These are phyloP conservation scores for Cunninghamia lanceolata DNA, from an alignment of 75 land plant genomes.

Conservation along the genomic window DNA sequence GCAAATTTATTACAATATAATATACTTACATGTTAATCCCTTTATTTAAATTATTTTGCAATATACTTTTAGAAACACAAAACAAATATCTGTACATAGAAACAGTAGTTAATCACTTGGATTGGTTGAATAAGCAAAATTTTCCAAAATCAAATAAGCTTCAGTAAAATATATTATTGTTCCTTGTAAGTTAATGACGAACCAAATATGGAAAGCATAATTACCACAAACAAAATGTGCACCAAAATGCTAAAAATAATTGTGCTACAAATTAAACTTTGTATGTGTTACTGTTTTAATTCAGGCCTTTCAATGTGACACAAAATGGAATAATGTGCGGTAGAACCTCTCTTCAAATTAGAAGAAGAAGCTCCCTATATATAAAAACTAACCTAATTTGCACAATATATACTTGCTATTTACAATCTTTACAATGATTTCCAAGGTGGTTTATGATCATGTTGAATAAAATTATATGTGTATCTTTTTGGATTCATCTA, in stretches of 20 bases:
- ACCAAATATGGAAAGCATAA: background rate
- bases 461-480: too few relatives aligned
- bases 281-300: background rate
- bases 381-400: too few relatives aligned
- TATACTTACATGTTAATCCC: background rate
- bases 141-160: background rate
- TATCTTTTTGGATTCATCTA: too few relatives aligned
- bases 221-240: background rate
- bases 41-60: background rate
- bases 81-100: background rate
- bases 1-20: constrained; percentile 2
- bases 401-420: too few relatives aligned
- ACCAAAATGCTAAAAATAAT: background rate
- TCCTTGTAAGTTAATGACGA: background rate
- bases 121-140: too few relatives aligned
- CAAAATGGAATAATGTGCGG: too few relatives aligned
- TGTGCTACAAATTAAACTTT: background rate
- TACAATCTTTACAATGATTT: too few relatives aligned
- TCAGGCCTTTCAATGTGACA: too few relatives aligned
- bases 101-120: background rate
- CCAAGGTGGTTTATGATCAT: too few relatives aligned
- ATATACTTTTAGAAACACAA: background rate
- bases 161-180: background rate
- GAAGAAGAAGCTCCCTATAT: too few relatives aligned
- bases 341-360: too few relatives aligned